Evolutionary conservation across 306 rosid species (phyloP), one percentile per base, ranked within the genome.

Genomic region (Mucuna pruriens): DNA sequence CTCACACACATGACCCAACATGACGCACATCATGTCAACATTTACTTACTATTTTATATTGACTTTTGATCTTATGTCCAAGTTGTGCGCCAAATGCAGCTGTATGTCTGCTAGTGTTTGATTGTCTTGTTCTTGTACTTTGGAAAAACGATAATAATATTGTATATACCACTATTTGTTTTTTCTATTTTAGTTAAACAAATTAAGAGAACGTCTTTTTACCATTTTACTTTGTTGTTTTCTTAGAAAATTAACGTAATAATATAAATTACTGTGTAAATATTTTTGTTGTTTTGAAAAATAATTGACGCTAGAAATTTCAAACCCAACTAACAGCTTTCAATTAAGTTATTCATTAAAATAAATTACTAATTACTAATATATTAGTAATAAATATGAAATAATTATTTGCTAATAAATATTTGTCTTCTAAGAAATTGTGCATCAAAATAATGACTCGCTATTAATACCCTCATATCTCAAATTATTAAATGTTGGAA

Each of bases 1-100:
- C 9, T 36, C 36, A 55, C 52, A 36, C 12, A 16, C 9, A 54
- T 3, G 51, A 54, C 65, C n/a, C n/a, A 36, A 54, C 23, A 51
- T 73, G 64, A 73, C 36, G 25, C n/a, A 36, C 39, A 54, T n/a
- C n/a, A n/a, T n/a, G n/a, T n/a, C 67, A 54, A 34, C 78, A 54
- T 54, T 73, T 73, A 20, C 8, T n/a, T n/a, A 44, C 0, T 33
- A 64, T 12, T 31, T 62, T 9, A 3, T n/a, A n/a, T n/a, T n/a
- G 7, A 62, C 25, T 65, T 36, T 60, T 9, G 65, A 60, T 52
- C 26, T 1, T 26, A 12, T 61, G 12, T 31, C 69, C 67, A 29
- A 55, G 40, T 29, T 61, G 19, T 61, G 36, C n/a, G 16, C 46
- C 46, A 34, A 9, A 13, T 62, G 2, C 11, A 9, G 46, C 46